phyloP scores from a whole-genome alignment of 345 rosid genomes.

The Eutrema heterophyllum region DNA sequence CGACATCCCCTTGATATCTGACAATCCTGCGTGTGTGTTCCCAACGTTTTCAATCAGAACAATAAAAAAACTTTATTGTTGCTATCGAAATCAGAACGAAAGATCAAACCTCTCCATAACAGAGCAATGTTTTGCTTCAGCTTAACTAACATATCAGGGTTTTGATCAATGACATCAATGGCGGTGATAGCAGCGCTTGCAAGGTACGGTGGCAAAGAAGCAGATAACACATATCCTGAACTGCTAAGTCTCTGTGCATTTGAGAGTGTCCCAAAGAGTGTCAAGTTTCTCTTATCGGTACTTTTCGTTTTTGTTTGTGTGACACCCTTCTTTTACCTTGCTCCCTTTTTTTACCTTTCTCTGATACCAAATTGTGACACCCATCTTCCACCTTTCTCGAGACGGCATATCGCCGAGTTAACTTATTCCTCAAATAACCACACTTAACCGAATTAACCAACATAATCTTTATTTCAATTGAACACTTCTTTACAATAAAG shows the following conservation, averaged over 20 bases:
- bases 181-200: constrained; percentile 96
- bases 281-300: background rate
- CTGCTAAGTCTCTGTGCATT: constrained; percentile 79
- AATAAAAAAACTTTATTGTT: background rate
- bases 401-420: too few relatives aligned
- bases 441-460: too few relatives aligned
- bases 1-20: constrained; percentile 38
- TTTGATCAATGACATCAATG: constrained; percentile 69
- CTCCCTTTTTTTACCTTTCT: too few relatives aligned
- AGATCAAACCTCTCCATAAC: constrained; percentile 62
- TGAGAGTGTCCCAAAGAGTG: background rate
- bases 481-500: too few relatives aligned
- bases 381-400: too few relatives aligned
- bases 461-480: too few relatives aligned
- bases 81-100: background rate
- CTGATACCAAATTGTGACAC: too few relatives aligned
- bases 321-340: too few relatives aligned
- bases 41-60: background rate
- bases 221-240: constrained; percentile 93
- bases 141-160: constrained; percentile 56
- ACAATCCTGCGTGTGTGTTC: background rate
- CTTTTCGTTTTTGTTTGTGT: background rate
- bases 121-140: constrained; percentile 62
- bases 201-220: constrained; percentile 94
- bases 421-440: too few relatives aligned